Evolutionary conservation across 2,329 filamentous ascomycete genomes (phyloP).

Genomic region (Plectosphaerella plurivora): DNA sequence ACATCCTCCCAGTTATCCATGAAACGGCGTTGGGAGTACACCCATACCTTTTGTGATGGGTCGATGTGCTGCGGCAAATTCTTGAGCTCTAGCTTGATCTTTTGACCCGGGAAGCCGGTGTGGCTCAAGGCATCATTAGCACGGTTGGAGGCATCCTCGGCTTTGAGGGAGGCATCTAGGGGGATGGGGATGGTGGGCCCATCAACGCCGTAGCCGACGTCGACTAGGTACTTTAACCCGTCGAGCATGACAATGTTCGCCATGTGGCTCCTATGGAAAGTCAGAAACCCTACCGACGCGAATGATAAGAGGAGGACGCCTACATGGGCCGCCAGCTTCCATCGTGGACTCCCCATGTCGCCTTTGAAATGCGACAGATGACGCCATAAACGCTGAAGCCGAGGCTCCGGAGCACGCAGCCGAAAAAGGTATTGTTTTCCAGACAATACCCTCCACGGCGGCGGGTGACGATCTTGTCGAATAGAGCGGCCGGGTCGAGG

Average conservation of each 20-base stretch:
- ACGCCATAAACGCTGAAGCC: conserved; percentile 44
- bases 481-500: conserved; percentile 34
- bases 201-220: conserved; percentile 57
- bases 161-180: conserved; percentile 8
- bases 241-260: conserved; percentile 52
- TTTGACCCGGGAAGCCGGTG: neutral
- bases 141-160: no score
- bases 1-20: conserved; percentile 37
- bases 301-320: no score
- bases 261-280: conserved; percentile 51
- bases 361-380: conserved; percentile 34
- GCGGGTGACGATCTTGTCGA: conserved; percentile 34
- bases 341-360: neutral
- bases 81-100: conserved; percentile 28
- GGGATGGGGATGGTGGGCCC: conserved; percentile 23
- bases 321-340: conserved; percentile 18
- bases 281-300: no score
- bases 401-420: conserved; percentile 39
- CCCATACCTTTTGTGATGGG: conserved; percentile 27
- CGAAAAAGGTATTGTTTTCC: conserved; percentile 40
- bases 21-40: conserved; percentile 28
- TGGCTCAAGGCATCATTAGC: no score
- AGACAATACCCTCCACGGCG: conserved; percentile 44
- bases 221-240: conserved; percentile 40
- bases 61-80: conserved; percentile 23